Base-by-base conservation (phyloP, 2,329 filamentous ascomycete species). In the Sporothrix inflata region DNA sequence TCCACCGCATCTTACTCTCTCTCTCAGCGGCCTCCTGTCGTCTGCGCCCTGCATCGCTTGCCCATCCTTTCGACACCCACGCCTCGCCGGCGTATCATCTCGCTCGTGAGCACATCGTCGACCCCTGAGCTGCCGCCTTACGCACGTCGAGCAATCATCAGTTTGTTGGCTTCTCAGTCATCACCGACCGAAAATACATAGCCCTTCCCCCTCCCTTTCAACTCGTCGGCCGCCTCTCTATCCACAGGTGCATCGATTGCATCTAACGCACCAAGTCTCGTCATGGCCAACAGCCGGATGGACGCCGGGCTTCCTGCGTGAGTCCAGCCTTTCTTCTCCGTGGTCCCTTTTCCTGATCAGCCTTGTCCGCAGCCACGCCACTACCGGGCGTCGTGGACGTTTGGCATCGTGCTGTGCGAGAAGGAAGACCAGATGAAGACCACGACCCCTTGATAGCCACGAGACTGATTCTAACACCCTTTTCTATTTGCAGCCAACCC, bases 221-320 rank as follows among this genome's bases (percentile, higher is more conserved):
- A 71, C 21, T 53, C 24, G 57, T 45, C 57, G 42, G 47, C 60
- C 51, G 21, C 27, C 16, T 42, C 14, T 51, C 47, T 53, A 24
- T 65, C n/a, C 55, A 24, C 55, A 40, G 60, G 40, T 66, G 60
- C 61, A 67, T 55, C 49, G 38, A 57, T 40, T 67, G 47, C 47
- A 67, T 51, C 45, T 8, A n/a, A 24, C 38, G 24, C 47, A 30
- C 69, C 69, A 3, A 34, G 49, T 16, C 40, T 60, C 70, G 70
- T 3, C 38, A 71, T 71, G 70, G 42, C 70, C 34, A 67, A 65
- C 55, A 71, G 70, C 49, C 70, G 70, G 49, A 47, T 55, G 82
- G 88, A 90, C 80, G 85, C 88, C 75, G 89, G 88, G 82, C 84
- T 89, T 78, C 87, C 89, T 78, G 83, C 85, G 89, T 91, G 83